Base-by-base conservation (phyloP, 352 stramenopile genomes). In the Peronospora farinosa region DNA sequence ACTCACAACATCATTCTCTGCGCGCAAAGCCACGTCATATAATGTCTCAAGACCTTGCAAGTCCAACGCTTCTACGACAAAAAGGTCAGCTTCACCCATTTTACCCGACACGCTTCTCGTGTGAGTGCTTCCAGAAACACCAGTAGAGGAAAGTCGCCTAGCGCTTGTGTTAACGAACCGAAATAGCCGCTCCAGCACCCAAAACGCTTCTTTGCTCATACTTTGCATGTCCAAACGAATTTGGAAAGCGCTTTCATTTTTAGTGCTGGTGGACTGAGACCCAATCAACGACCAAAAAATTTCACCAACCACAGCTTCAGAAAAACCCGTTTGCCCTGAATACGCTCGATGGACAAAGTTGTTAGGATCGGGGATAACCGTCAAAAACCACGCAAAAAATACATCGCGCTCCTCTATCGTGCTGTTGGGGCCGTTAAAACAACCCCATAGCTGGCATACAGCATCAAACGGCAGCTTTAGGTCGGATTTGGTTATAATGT, bases 301-400 rank as follows among this genome's bases (percentile, higher is more conserved):
- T 51, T 85, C 73, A 47, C 54, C 40, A 11, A 73, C 67, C 9
- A 84, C 71, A 1, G 56, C 28, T 47, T 67, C 68, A 17, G 71
- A 64, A 62, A 91, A 78, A 1, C 78, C 80, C 10, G 65, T 81
- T 28, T 85, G 82, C 1, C 59, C 65, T 0, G 76, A 71, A 47
- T 84, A 86, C 0, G 73, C 72, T 40, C 74, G 72, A 35, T 89
- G 75, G 6, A 88, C 66, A 16, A 86, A 85, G 47, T 88, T 84
- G 35, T 70, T 75, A 5, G 78, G 71, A 48, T 88, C 74, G 0
- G 79, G 73, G 13, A 92, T 67, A 16, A 91, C 69, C 13, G 48
- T 61, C 8, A 62, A 65, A 38, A 94, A 68, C 83, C 83, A 94
- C 23, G 73, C 55, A 61, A 88, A 94, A 47, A 91, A 92, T 9